These are phyloP conservation scores for Barbarea vulgaris DNA, from an alignment of 345 rosid species.

Conservation along the genomic window DNA sequence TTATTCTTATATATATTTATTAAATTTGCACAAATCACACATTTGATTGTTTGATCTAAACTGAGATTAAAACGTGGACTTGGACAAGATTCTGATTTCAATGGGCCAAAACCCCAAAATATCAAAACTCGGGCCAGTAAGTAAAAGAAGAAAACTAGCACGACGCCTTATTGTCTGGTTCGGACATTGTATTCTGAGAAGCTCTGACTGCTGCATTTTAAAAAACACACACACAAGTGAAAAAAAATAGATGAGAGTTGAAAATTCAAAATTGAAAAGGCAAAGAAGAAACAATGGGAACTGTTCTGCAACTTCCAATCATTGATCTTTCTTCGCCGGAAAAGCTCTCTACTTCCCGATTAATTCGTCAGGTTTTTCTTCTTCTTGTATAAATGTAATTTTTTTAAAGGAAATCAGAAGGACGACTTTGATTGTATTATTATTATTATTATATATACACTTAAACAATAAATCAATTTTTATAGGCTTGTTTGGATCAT, in stretches of 20 bases:
- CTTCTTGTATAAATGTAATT: background rate
- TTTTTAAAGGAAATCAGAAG: background rate
- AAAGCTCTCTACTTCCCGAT: conserved; percentile 43
- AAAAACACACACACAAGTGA: background rate
- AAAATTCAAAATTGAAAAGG: background rate
- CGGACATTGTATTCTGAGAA: background rate
- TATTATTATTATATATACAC: no score
- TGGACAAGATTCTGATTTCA: background rate
- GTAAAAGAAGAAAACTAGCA: background rate
- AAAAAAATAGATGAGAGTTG: background rate
- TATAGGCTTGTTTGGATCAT: conserved; percentile 72
- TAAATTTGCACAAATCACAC: background rate
- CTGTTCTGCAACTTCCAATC: conserved; percentile 50
- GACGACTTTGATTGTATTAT: background rate
- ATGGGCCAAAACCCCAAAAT: background rate
- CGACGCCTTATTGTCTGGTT: background rate
- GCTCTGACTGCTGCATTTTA: background rate
- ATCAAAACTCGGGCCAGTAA: background rate
- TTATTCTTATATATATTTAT: no score
- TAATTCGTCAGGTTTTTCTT: conserved; percentile 56
- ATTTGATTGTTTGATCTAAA: background rate
- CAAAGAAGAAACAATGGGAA: background rate
- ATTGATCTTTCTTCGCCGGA: conserved; percentile 52
- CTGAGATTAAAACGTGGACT: background rate
- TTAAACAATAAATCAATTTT: background rate